phyloP scores from a whole-genome alignment of 768 basidiomycete genomes.

The Mycena albidolilacea region DNA sequence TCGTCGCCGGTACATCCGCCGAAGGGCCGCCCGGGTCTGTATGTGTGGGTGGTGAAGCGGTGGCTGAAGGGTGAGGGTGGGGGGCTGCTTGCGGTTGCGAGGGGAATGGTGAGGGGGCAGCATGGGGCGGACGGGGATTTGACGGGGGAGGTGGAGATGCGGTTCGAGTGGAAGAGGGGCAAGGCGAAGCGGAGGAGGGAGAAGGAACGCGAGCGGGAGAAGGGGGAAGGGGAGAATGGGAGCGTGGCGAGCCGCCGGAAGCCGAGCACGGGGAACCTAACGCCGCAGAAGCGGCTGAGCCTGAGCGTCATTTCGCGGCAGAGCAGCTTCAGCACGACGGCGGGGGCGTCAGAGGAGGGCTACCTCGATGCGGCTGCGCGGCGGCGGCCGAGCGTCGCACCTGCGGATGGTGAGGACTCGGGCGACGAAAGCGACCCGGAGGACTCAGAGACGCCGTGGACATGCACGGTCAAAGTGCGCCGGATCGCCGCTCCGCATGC shows the following conservation, averaged over 20 bases:
- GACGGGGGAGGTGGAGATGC: conserved; percentile 72
- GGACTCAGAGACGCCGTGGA: conserved; percentile 97
- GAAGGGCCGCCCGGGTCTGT: conserved; percentile 62
- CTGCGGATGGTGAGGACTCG: conserved; percentile 54
- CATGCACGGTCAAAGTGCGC: conserved; percentile 84
- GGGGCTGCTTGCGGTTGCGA: conserved; percentile 55
- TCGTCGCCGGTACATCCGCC: conserved; percentile 41
- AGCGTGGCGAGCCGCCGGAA: conserved; percentile 29
- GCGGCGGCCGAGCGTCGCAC: conserved; percentile 10
- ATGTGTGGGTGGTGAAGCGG: conserved; percentile 82
- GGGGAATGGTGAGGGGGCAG: conserved; percentile 36
- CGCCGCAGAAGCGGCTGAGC: conserved; percentile 53
- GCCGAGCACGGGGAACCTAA: conserved; percentile 25
- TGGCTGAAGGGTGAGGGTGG: conserved; percentile 76
- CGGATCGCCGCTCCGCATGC: conserved; percentile 49
- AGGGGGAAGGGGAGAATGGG: conserved; percentile 42
- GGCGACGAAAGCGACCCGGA: conserved; percentile 94
- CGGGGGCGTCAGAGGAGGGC: conserved; percentile 46
- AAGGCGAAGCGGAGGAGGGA: conserved; percentile 43
- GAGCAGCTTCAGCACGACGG: conserved; percentile 52
- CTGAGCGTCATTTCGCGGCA: conserved; percentile 52
- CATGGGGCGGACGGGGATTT: conserved; percentile 32
- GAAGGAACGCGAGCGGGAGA: conserved; percentile 46
- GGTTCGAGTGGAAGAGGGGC: conserved; percentile 85
- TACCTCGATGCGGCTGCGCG: conserved; percentile 50